Base-by-base conservation (phyloP, 495 filamentous ascomycete genomes). In the Aspergillus nanangensis region DNA sequence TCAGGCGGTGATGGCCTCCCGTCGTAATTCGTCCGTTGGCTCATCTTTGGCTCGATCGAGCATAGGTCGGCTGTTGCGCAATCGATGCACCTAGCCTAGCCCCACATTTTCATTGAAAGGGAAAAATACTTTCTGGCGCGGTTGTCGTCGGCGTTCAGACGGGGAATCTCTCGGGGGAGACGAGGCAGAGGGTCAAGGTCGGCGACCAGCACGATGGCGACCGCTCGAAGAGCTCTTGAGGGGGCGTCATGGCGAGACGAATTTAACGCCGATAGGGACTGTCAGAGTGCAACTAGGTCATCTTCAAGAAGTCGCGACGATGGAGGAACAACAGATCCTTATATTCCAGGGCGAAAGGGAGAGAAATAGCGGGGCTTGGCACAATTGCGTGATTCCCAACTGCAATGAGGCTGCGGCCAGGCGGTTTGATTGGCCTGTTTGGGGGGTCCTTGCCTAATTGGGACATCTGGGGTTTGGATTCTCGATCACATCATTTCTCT, bases 351-450 rank as follows among this genome's bases (percentile, higher is more conserved):
- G 41, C 36, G 17, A 11, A 49, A 24, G 46, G 34, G 55, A 54
- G 43, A 53, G 51, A 54, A 20, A 27, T 33, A 50, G 42, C 45
- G 13, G 45, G 58, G 14, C 65, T 71, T 70, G 68, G 68, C 68
- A 47, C 20, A 65, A 71, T 69, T 59, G 65, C 67, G 65, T 71
- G 67, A 60, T 71, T 55, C 33, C 43, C 21, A 25, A 3, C 27
- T n/a, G 20, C 20, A 38, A 52, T 52, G 49, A 52, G 42, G 49
- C n/a, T 45, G 36, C 41, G 41, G 5, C 5, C 23, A 24, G 15
- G 9, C 15, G 10, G 1, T 15, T 13, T 25, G 2, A 24, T 21
- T 29, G 5, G 25, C 25, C 25, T 29, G 25, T 29, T 29, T 29
- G 25, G 25, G n/a, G n/a, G n/a, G n/a, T n/a, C n/a, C n/a, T n/a